Conservation (phyloP, 495 filamentous ascomycete genomes). For the Parathielavia appendiculata region DNA sequence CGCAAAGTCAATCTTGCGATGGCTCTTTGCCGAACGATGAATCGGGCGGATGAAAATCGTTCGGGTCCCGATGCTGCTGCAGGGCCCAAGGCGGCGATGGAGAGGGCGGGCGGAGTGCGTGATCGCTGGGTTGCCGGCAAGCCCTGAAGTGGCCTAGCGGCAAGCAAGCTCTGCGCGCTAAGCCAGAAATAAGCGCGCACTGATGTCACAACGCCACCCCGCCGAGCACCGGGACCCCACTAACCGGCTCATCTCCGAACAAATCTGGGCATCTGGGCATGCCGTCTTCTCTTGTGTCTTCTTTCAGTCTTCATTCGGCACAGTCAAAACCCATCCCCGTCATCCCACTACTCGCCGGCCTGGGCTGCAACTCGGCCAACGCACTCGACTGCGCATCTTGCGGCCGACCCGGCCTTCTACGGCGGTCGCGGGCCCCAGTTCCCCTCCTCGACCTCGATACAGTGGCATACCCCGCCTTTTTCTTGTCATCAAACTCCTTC, state of each 20-base stretch:
- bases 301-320: neutral
- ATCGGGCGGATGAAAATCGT: constrained; percentile 18
- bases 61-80: constrained; percentile 22
- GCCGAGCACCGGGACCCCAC: constrained; percentile 7
- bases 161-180: constrained; percentile 19
- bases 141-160: constrained; percentile 25
- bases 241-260: neutral
- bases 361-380: neutral
- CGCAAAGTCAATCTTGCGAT: neutral
- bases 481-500: too few species aligned
- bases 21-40: neutral
- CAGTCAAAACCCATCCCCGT: neutral
- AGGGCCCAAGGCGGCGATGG: constrained; percentile 34
- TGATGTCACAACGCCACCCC: constrained; percentile 16
- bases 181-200: constrained; percentile 22
- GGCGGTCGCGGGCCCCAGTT: too few species aligned
- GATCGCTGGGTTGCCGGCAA: constrained; percentile 20
- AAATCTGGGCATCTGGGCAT: neutral
- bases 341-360: neutral
- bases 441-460: too few species aligned
- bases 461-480: too few species aligned
- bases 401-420: too few species aligned
- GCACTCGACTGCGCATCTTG: too few species aligned
- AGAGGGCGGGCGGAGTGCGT: constrained; percentile 27
- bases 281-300: neutral